Evolutionary conservation across 202 grass and related monocot genomes (phyloP).

Genomic region (Panicum virgatum): DNA sequence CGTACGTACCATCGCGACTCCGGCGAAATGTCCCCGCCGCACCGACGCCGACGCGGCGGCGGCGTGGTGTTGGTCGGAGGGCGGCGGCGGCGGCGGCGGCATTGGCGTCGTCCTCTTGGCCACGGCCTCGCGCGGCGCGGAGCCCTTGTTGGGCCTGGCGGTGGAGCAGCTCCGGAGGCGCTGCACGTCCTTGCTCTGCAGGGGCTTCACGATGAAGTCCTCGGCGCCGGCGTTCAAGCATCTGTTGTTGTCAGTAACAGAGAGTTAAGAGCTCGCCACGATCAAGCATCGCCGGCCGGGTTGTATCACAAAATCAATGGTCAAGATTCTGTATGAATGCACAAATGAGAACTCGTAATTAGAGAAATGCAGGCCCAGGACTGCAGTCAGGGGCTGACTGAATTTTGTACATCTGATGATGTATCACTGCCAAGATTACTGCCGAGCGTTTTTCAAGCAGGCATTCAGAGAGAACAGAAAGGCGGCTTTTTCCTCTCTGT

Average conservation of each 20-base stretch:
- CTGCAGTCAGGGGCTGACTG: not conserved
- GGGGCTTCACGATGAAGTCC: conserved; percentile 89
- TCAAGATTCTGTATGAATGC: conserved; percentile 25
- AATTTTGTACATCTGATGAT: not conserved
- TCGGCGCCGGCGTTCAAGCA: conserved; percentile 76
- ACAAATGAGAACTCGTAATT: not conserved
- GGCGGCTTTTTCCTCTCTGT: not conserved
- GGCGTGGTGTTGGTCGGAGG: not conserved
- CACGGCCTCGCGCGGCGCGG: conserved; percentile 7
- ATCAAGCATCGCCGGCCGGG: not conserved
- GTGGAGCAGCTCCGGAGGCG: conserved; percentile 62
- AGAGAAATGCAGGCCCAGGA: not conserved
- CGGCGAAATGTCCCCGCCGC: conserved; percentile 49
- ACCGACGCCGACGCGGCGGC: conserved; percentile 28
- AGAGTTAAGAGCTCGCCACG: not conserved
- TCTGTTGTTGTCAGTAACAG: not conserved
- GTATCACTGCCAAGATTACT: not conserved
- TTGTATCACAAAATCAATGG: not conserved
- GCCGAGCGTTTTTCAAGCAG: not conserved
- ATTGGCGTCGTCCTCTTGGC: conserved; percentile 33
- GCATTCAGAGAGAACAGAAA: not conserved
- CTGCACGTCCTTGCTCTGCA: conserved; percentile 83
- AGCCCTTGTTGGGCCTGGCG: not conserved
- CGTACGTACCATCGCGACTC: conserved; percentile 61
- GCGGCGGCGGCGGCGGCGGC: not conserved